A percentile compares a stretch with the other conserved stretches of the same genome.
phyloP scores from a whole-genome alignment of 2,329 filamentous ascomycete genomes.

The Dactylellina parvicollis region DNA sequence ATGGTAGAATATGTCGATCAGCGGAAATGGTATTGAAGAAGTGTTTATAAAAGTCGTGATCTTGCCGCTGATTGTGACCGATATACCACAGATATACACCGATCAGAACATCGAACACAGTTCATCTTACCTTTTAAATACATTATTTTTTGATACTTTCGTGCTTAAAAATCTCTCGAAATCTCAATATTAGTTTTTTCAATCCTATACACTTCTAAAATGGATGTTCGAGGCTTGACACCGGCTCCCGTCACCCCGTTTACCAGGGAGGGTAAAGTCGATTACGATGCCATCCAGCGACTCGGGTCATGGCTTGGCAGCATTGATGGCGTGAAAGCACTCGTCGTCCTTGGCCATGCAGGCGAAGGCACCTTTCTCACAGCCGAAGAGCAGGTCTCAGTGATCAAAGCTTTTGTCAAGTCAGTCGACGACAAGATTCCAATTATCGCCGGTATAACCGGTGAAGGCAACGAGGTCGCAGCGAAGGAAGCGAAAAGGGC shows the following conservation, averaged over 20 bases:
- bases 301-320: constrained; percentile 67
- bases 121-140: too few species aligned
- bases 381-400: constrained; percentile 64
- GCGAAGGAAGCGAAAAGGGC: constrained; percentile 67
- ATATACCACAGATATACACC: too few species aligned
- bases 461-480: constrained; percentile 67
- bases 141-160: too few species aligned
- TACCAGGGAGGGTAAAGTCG: constrained; percentile 64
- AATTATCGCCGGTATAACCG: constrained; percentile 67
- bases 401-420: constrained; percentile 67
- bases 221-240: constrained; percentile 66
- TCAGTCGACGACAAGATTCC: constrained; percentile 66
- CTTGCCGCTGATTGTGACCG: too few species aligned
- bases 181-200: neutral
- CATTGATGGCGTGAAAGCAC: constrained; percentile 66
- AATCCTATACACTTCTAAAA: constrained; percentile 55
- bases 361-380: constrained; percentile 68
- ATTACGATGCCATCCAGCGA: constrained; percentile 67
- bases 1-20: neutral
- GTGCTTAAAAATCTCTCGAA: too few species aligned
- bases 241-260: constrained; percentile 68
- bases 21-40: neutral
- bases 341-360: constrained; percentile 68
- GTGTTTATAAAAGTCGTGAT: neutral
- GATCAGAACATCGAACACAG: too few species aligned